Percentiles rank a stretch among this genome's conserved stretches.
Evolutionary conservation across 2,329 filamentous ascomycete genomes (phyloP).

Genomic region (Xylaria sp.): DNA sequence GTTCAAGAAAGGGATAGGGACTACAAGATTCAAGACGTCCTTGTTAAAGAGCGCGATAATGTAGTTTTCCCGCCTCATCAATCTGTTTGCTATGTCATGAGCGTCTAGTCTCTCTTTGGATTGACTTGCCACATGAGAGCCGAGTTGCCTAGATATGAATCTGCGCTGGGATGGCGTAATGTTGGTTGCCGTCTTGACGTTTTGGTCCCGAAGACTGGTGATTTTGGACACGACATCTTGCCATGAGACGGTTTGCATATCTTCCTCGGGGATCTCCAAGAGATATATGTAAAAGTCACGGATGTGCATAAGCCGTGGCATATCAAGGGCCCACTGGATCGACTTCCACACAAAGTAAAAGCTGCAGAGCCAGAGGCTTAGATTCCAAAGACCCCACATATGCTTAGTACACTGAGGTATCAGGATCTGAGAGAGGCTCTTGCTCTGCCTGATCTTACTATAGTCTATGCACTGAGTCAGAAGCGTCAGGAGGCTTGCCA

Average conservation of each 20-base stretch:
- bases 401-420: slow-evolving; percentile 79
- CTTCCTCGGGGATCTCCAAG: slow-evolving; percentile 81
- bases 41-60: slow-evolving; percentile 98
- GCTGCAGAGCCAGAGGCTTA: slow-evolving; percentile 84
- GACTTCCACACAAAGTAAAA: slow-evolving; percentile 87
- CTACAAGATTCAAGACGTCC: slow-evolving; percentile 86
- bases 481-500: slow-evolving; percentile 84
- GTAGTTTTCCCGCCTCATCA: slow-evolving; percentile 98
- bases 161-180: slow-evolving; percentile 63
- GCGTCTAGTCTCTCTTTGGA: slow-evolving; percentile 95
- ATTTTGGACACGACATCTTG: slow-evolving; percentile 87
- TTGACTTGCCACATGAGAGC: slow-evolving; percentile 80
- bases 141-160: slow-evolving; percentile 59
- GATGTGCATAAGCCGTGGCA: slow-evolving; percentile 78
- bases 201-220: slow-evolving; percentile 85
- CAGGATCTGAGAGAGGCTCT: slow-evolving; percentile 63
- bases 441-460: slow-evolving; percentile 74
- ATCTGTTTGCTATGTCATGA: slow-evolving; percentile 93
- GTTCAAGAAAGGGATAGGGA: slow-evolving; percentile 85
- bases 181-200: slow-evolving; percentile 78
- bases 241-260: slow-evolving; percentile 96
- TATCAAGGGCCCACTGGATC: slow-evolving; percentile 77
- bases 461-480: slow-evolving; percentile 90
- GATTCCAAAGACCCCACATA: slow-evolving; percentile 81
- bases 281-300: slow-evolving; percentile 88